Base-by-base conservation (phyloP, 2,329 filamentous ascomycete species). In the Calonectria hongkongensis region DNA sequence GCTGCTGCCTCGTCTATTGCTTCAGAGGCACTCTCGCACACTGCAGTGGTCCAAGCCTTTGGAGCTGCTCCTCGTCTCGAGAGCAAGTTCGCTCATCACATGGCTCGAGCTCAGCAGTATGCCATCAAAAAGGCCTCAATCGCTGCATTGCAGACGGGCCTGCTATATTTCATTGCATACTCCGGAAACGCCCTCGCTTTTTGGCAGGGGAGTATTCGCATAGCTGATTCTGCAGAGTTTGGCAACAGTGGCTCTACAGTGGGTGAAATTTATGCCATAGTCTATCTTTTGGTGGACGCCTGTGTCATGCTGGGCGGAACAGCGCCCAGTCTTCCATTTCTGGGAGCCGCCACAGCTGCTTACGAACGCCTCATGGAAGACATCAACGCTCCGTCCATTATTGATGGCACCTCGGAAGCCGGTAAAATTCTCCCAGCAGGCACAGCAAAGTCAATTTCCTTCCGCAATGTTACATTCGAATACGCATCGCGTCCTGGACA, bases 151-250 rank as follows among this genome's bases (percentile, higher is more conserved):
- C 91, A 93, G 79, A 86, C 90, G 3, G 91, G 91, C 7, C 80
- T 89, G 18, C 83, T 93, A 2, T 93, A 92, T 80, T 93, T 94
- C 75, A 89, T 94, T 73, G 90, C 91, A 3, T 93, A 92, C 75
- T 88, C 90, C 0, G 91, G 90, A 4, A 93, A 93, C 79, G 91
- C 90, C 2, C 83, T 94, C 16, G 91, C 92, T 0, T 94, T 92
- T 78, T 94, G 91, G 91, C 88, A 92, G 79, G 92, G 92, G 48
- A 91, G 89, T 74, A 85, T 84, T 41, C 87, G 87, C 62, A 87
- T 88, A 73, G 85, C 83, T 28, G 81, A 85, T 5, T 80, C 84
- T 0, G 82, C 85, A 9, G 81, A 79, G 9, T 82, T 81, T 3
- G 78, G 80, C 27, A 75, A 78, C 2, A 76, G 79, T 56, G 82